Conservation (phyloP, 75 land plant genomes). For the Picea sitchensis region DNA sequence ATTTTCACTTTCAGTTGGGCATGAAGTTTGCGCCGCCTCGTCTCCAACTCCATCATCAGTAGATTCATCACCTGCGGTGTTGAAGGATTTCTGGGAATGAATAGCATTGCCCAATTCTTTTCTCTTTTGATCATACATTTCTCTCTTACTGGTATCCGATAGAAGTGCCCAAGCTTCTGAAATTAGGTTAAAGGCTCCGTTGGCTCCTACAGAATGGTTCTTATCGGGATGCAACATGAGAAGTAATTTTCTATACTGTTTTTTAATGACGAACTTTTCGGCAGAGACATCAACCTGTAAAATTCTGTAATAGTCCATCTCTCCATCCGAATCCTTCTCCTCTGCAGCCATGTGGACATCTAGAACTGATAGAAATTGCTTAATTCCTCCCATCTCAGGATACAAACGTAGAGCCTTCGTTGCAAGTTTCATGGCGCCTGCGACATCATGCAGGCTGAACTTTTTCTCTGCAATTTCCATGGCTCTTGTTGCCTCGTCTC, state of each 20-base stretch:
- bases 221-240: conserved; percentile 30
- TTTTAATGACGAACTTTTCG: background rate
- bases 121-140: conserved; percentile 12
- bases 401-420: conserved; percentile 14
- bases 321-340: background rate
- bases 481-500: conserved; percentile 17
- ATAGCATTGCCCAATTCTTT: background rate
- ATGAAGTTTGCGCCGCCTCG: background rate
- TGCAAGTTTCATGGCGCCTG: conserved; percentile 18
- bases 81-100: background rate
- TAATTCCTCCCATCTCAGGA: conserved; percentile 23
- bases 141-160: conserved; percentile 17
- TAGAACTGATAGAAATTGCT: conserved; percentile 25
- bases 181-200: conserved; percentile 82
- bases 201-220: conserved; percentile 81
- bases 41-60: no score
- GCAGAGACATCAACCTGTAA: conserved; percentile 25
- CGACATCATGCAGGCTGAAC: conserved; percentile 12
- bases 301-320: conserved; percentile 36
- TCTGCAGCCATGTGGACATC: conserved; percentile 25
- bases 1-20: background rate
- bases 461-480: conserved; percentile 23
- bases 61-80: background rate
- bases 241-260: background rate
- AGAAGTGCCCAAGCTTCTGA: conserved; percentile 79